Conservation (phyloP, 257 asterid species). For the Solanum sitiens region DNA sequence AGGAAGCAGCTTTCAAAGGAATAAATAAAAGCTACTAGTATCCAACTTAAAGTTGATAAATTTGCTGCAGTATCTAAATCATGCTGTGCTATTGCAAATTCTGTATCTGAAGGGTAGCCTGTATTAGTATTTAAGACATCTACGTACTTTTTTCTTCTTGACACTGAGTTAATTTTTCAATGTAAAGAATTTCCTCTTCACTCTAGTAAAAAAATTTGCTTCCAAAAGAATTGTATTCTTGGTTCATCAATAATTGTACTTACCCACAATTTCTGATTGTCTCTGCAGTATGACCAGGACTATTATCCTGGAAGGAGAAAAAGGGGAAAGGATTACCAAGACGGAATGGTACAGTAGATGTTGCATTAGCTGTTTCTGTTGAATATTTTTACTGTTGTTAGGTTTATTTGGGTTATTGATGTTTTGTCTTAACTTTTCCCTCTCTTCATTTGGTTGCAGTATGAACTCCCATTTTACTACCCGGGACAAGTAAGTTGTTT, state of each 20-base stretch:
- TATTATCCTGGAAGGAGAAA: slow-evolving; percentile 94
- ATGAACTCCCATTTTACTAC: slow-evolving; percentile 91
- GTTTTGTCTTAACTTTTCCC: not conserved
- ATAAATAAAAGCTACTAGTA: not conserved
- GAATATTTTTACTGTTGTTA: not conserved
- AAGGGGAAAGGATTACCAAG: slow-evolving; percentile 83
- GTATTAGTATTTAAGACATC: not conserved
- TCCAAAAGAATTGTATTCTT: not conserved
- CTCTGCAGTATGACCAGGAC: slow-evolving; percentile 78
- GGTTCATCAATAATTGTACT: not conserved
- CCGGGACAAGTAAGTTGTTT: slow-evolving; percentile 79
- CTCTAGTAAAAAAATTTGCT: not conserved
- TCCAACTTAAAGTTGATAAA: not conserved
- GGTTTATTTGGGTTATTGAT: not conserved
- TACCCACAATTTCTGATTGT: not conserved
- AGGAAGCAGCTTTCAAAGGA: not conserved
- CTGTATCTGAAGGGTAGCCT: not conserved
- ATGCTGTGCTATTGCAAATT: not conserved
- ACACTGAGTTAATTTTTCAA: not conserved
- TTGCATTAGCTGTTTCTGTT: not conserved
- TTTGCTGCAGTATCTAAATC: not conserved
- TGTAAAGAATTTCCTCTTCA: not conserved
- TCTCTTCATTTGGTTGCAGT: slow-evolving; percentile 45
- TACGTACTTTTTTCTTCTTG: not conserved
- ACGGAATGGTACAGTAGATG: slow-evolving; percentile 61